phyloP scores from a whole-genome alignment of 805 yeast genomes.

The Diddensiella transvaalensis region DNA sequence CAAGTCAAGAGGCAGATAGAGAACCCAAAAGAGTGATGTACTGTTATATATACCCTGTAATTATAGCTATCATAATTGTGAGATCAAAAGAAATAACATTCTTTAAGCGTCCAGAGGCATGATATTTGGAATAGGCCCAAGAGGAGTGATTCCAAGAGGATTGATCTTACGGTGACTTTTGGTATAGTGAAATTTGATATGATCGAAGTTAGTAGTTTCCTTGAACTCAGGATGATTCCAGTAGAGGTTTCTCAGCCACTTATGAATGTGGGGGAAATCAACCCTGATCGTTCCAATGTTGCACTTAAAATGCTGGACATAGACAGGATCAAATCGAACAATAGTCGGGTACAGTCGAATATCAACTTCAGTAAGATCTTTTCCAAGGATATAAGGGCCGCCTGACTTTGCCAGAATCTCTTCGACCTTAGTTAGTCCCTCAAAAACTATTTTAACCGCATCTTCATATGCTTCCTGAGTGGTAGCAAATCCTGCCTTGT shows the following conservation, averaged over 20 bases:
- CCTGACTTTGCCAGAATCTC: conserved; percentile 42
- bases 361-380: conserved; percentile 82
- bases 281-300: conserved; percentile 74
- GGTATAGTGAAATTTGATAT: conserved; percentile 88
- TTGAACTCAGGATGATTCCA: conserved; percentile 74
- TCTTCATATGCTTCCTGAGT: conserved; percentile 76
- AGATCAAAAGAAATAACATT: neutral
- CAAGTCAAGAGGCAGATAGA: conserved; percentile 20
- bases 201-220: conserved; percentile 80
- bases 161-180: conserved; percentile 78
- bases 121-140: conserved; percentile 84
- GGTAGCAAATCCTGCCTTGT: conserved; percentile 87
- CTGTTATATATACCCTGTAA: conserved; percentile 1
- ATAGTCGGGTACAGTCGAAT: conserved; percentile 83
- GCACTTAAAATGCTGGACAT: conserved; percentile 94
- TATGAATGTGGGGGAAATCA: conserved; percentile 73
- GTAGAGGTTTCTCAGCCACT: conserved; percentile 79
- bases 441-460: conserved; percentile 61
- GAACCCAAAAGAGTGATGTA: conserved; percentile 2
- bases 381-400: conserved; percentile 53
- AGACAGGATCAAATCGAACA: conserved; percentile 87
- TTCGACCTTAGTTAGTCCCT: conserved; percentile 68
- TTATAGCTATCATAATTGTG: too few relatives aligned
- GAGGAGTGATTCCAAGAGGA: conserved; percentile 78
- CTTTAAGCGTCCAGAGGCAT: conserved; percentile 40